Evolutionary conservation across 1,284 basidiomycete species (phyloP).

Genomic region (Moesziomyces parantarcticus): DNA sequence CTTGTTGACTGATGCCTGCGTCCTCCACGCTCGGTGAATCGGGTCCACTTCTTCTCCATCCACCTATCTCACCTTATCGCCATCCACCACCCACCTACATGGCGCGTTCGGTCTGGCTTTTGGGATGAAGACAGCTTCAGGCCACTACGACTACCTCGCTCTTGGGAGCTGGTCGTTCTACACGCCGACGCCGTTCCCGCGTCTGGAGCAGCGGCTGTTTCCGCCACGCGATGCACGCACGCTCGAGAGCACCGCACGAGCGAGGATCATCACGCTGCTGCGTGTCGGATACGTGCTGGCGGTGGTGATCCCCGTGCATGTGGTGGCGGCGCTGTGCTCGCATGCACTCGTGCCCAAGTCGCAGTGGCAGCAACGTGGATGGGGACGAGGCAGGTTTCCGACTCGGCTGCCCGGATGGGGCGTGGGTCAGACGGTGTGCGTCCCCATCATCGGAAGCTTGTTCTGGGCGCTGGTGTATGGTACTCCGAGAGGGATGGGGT

Average conservation of each 20-base stretch:
- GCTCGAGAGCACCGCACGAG: constrained; percentile 3
- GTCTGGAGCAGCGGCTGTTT: constrained; percentile 9
- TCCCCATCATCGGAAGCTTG: constrained; percentile 25
- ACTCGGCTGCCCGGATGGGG: constrained; percentile 16
- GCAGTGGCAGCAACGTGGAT: constrained; percentile 2
- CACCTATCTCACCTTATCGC: neutral
- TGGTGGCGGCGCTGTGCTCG: constrained; percentile 11
- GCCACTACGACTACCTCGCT: constrained; percentile 14
- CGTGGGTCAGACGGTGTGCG: constrained; percentile 13
- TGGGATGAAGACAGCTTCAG: constrained; percentile 25
- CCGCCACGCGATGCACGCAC: constrained; percentile 25
- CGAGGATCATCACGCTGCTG: constrained; percentile 1
- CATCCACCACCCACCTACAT: neutral
- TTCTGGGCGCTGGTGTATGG: constrained; percentile 40
- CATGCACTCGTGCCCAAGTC: constrained; percentile 9
- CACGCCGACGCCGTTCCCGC: constrained; percentile 15
- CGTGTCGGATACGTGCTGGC: constrained; percentile 12
- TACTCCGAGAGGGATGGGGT: constrained; percentile 13
- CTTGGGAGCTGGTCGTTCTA: constrained; percentile 14
- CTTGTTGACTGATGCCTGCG: neutral
- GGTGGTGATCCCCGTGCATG: constrained; percentile 20
- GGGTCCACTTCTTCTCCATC: neutral
- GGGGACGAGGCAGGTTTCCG: constrained; percentile 9
- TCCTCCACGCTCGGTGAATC: too few species aligned
- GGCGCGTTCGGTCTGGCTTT: neutral